Conservation (phyloP, 2,329 filamentous ascomycete genomes). For the Penicillium sp. region DNA sequence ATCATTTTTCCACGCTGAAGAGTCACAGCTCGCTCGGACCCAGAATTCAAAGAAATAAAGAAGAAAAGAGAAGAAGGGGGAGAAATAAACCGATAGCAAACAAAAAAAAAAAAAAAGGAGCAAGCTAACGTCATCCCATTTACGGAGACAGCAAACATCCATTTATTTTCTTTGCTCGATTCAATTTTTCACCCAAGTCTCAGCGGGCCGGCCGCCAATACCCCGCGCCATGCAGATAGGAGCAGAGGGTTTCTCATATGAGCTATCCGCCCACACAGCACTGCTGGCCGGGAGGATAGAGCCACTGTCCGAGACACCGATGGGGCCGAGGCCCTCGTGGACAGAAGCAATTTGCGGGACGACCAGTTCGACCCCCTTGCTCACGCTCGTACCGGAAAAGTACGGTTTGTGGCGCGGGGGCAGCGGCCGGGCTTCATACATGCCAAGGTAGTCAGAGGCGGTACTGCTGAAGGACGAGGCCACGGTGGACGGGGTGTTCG, state of each 20-base stretch:
- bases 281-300: constrained; percentile 32
- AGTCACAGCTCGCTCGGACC: background rate
- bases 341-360: constrained; percentile 36
- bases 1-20: constrained; percentile 6
- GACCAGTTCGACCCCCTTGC: constrained; percentile 41
- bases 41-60: background rate
- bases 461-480: constrained; percentile 41
- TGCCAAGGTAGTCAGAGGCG: constrained; percentile 34
- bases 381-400: constrained; percentile 32
- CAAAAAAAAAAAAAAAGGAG: background rate
- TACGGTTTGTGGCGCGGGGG: constrained; percentile 42
- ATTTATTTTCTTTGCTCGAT: background rate
- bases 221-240: constrained; percentile 12
- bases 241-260: constrained; percentile 12
- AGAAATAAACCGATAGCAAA: background rate
- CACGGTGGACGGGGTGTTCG: constrained; percentile 38
- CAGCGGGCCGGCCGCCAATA: background rate
- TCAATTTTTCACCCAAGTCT: constrained; percentile 5
- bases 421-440: constrained; percentile 33
- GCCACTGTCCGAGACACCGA: constrained; percentile 22
- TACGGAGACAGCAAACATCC: background rate
- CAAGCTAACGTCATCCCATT: background rate
- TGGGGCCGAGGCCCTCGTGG: constrained; percentile 13
- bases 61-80: background rate
- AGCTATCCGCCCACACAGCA: constrained; percentile 27